Evolutionary conservation across 352 stramenopile species (phyloP).

Genomic region (Peronospora belbahrii): DNA sequence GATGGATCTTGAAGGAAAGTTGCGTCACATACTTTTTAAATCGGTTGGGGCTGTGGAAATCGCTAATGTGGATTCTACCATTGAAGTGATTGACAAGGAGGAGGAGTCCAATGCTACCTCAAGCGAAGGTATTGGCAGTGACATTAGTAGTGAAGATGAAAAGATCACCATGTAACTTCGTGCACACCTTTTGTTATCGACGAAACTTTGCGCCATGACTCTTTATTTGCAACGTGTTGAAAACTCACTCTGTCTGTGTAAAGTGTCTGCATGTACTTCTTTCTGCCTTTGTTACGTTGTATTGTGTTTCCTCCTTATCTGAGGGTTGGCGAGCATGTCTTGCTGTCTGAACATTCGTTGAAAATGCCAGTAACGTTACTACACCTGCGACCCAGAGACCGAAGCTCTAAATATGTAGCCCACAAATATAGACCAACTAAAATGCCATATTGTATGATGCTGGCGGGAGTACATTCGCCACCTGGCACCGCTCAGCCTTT

Average conservation of each 20-base stretch:
- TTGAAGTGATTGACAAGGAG: constrained; percentile 3
- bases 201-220: constrained; percentile 1
- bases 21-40: constrained; percentile 59
- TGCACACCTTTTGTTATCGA: neutral
- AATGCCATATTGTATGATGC: constrained; percentile 80
- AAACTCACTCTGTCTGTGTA: constrained; percentile 7
- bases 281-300: constrained; percentile 27
- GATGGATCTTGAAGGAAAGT: constrained; percentile 57
- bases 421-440: constrained; percentile 40
- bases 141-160: constrained; percentile 7
- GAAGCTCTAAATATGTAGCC: constrained; percentile 48
- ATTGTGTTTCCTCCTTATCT: constrained; percentile 25
- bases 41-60: constrained; percentile 9
- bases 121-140: constrained; percentile 9
- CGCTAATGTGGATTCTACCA: neutral
- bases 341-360: constrained; percentile 14
- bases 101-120: neutral
- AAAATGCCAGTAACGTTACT: constrained; percentile 17
- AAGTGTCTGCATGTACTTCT: constrained; percentile 25
- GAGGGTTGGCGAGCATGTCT: constrained; percentile 21
- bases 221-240: constrained; percentile 17
- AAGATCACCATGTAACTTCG: constrained; percentile 11
- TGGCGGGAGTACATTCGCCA: constrained; percentile 62
- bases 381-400: constrained; percentile 21
- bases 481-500: constrained; percentile 73